Conservation (phyloP, 2,329 filamentous ascomycete species). For the Calonectria crousiana region DNA sequence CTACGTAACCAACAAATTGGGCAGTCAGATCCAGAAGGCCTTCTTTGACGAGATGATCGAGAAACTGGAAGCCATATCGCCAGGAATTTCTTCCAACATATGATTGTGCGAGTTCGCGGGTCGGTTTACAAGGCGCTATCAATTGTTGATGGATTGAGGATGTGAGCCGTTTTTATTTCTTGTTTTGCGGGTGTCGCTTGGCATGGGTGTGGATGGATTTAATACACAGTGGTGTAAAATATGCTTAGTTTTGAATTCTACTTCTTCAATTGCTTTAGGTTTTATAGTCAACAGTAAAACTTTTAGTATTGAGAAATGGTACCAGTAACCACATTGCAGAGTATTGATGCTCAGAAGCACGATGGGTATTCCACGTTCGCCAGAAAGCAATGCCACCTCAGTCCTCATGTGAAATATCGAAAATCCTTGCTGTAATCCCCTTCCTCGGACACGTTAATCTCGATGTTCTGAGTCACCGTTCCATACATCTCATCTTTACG, state of each 20-base stretch:
- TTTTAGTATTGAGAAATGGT: background rate
- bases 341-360: background rate
- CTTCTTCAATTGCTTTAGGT: background rate
- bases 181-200: background rate
- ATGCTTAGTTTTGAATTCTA: no score
- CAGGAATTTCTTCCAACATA: slow-evolving; percentile 20
- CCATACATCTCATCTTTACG: slow-evolving; percentile 20
- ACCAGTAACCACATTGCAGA: background rate
- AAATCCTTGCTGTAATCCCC: slow-evolving; percentile 27
- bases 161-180: background rate
- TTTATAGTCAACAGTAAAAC: background rate
- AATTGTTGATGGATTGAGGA: background rate
- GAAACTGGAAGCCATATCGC: slow-evolving; percentile 45
- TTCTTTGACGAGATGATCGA: slow-evolving; percentile 50
- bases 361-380: background rate
- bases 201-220: no score
- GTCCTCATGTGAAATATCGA: slow-evolving; percentile 15
- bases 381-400: background rate
- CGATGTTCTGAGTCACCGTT: background rate
- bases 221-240: no score
- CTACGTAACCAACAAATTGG: slow-evolving; percentile 49
- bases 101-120: background rate
- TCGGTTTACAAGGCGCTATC: background rate
- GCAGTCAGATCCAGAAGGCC: slow-evolving; percentile 44
- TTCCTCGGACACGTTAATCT: slow-evolving; percentile 18